A percentile compares a stretch with the other conserved stretches of the same genome.
phyloP scores from a whole-genome alignment of 345 rosid species.

The Gossypioides kirkii region DNA sequence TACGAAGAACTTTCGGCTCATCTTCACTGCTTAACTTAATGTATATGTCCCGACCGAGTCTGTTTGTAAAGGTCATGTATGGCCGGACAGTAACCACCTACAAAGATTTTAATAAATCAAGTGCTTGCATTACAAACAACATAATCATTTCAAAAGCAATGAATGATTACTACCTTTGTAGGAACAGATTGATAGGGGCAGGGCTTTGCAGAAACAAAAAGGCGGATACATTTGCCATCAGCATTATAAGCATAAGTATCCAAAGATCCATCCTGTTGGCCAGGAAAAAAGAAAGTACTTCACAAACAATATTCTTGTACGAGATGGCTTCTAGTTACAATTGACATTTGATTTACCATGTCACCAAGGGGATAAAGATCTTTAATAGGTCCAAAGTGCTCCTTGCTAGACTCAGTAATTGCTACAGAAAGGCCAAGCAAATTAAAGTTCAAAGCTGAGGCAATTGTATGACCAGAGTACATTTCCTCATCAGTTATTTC shows the following conservation, averaged over 20 bases:
- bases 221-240: constrained; percentile 69
- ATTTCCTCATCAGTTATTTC: constrained; percentile 83
- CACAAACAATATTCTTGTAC: neutral
- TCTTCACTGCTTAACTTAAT: constrained; percentile 65
- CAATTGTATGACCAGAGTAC: constrained; percentile 74
- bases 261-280: constrained; percentile 79
- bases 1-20: constrained; percentile 69
- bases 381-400: constrained; percentile 63
- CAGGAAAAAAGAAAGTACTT: constrained; percentile 14
- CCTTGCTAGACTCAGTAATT: constrained; percentile 42
- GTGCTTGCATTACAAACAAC: constrained; percentile 4
- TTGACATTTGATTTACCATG: constrained; percentile 48
- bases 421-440: constrained; percentile 63
- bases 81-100: constrained; percentile 88
- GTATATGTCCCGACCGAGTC: constrained; percentile 70
- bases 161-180: constrained; percentile 57
- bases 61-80: constrained; percentile 88
- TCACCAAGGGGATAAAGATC: constrained; percentile 87
- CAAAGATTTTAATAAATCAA: constrained; percentile 11
- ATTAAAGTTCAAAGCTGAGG: constrained; percentile 82
- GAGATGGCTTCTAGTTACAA: neutral
- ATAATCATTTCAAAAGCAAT: neutral
- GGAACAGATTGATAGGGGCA: constrained; percentile 79
- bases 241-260: constrained; percentile 68
- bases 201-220: constrained; percentile 73